Evolutionary conservation across 2,329 filamentous ascomycete genomes (phyloP), one percentile per base, ranked within the genome.

Genomic region (Aphanoascus verrucosus): DNA sequence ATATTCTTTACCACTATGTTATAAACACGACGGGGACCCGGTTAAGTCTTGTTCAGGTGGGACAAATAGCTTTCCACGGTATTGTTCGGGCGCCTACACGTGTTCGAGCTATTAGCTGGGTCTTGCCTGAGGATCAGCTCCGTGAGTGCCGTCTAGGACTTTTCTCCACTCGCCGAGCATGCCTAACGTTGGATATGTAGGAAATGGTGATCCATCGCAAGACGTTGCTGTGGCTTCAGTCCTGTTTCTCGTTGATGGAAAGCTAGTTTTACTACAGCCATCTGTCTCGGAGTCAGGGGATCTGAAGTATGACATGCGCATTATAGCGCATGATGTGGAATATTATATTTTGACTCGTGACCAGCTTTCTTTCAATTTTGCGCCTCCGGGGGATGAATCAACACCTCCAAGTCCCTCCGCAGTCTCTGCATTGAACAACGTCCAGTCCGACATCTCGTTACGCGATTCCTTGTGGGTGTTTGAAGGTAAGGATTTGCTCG

Each of bases 251-350:
- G 90, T 98, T 1, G 93, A 98, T 65, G 93, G 91, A 31, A 98
- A 98, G 67, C 80, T 98, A 17, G 93, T 97, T 9, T 74, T 97
- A 37, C 77, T 98, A 47, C 88, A 94, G 59, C 91, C 93, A 1
- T 90, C 88, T 0, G 75, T 88, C 4, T 90, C 86, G 49, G 86
- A 87, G 47, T 81, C 85, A 42, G 86, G 87, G 4, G 85, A 89
- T 61, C 77, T 96, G 49, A 97, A 96, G 72, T 98, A 98, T 65
- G 91, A 97, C 65, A 98, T 98, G 93, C 85, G 90, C 8, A 85
- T 97, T 55, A 85, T 98, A 64, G 89, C 90, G 11, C 88, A 96
- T 63, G 94, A 94, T 62, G 89, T 97, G 40, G 93, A 98, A 67
- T 97, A 93, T 63, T 96, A 95, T 66, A 84, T 85, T 52, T 82